A percentile compares a stretch with the other conserved stretches of the same genome.
phyloP scores from a whole-genome alignment of 2,329 filamentous ascomycete species.

The Grosmannia huntii region DNA sequence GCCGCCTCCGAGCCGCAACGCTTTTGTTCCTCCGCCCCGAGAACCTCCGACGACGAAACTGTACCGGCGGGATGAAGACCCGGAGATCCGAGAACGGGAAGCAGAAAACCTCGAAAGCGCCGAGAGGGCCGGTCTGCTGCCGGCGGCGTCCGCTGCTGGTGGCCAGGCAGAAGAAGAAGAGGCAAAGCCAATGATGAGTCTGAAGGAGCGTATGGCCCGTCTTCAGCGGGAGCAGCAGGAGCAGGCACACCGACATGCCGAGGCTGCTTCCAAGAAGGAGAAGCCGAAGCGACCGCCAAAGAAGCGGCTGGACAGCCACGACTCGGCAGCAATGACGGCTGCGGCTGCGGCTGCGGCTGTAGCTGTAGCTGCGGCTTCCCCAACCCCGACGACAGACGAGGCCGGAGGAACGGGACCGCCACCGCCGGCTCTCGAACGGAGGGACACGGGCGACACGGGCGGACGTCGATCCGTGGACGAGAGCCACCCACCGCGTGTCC shows the following conservation, averaged over 20 bases:
- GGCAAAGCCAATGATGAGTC: conserved; percentile 78
- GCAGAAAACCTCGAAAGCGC: conserved; percentile 53
- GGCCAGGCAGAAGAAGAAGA: conserved; percentile 51
- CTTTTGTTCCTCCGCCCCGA: conserved; percentile 67
- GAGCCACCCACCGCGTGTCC: conserved; percentile 24
- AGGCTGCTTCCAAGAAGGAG: conserved; percentile 68
- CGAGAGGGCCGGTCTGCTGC: conserved; percentile 51
- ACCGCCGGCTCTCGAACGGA: conserved; percentile 28
- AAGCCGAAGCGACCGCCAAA: conserved; percentile 73
- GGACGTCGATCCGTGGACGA: conserved; percentile 40
- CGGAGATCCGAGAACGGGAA: conserved; percentile 53
- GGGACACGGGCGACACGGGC: conserved; percentile 32
- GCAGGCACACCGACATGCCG: conserved; percentile 70
- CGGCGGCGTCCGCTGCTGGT: conserved; percentile 17
- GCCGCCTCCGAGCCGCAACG: conserved; percentile 82
- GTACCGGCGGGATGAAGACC: conserved; percentile 81
- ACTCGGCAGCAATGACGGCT: conserved; percentile 2
- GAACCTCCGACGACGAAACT: conserved; percentile 60
- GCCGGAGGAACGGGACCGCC: conserved; percentile 19
- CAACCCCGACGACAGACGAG: conserved; percentile 5
- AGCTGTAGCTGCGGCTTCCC: too few relatives aligned
- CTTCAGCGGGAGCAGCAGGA: conserved; percentile 91
- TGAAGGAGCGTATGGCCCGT: conserved; percentile 91
- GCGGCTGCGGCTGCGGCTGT: too few relatives aligned
- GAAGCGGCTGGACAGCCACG: conserved; percentile 43